phyloP scores from a whole-genome alignment of 108 stramenopile genomes.

The Aureococcus anophagefferens region DNA sequence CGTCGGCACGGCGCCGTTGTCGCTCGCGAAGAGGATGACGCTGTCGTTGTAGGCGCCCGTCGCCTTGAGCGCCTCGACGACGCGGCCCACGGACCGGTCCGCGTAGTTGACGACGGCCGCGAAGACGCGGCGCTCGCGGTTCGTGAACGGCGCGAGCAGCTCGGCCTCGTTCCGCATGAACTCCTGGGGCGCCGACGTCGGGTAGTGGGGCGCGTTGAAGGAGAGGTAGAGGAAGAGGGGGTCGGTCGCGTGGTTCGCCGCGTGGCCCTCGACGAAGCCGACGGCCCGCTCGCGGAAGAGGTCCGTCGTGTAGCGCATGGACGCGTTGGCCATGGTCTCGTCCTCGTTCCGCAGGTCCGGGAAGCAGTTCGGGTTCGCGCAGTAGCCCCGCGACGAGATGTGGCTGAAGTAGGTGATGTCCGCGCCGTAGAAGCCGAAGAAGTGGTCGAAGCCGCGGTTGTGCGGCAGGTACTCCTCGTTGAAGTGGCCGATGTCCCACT shows the following conservation, averaged over 20 bases:
- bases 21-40: too few relatives aligned
- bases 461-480: conserved; percentile 4
- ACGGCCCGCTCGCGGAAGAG: neutral
- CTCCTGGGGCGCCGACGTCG: too few relatives aligned
- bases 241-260: neutral
- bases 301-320: neutral
- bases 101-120: too few relatives aligned
- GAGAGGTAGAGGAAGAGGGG: conserved; percentile 12
- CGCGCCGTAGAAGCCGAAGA: neutral
- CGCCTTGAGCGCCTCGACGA: too few relatives aligned
- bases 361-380: neutral
- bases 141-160: too few relatives aligned
- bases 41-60: too few relatives aligned
- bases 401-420: neutral
- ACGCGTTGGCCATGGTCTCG: neutral
- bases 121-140: too few relatives aligned
- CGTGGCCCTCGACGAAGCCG: neutral
- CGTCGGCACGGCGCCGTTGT: too few relatives aligned
- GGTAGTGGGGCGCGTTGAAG: conserved; percentile 8
- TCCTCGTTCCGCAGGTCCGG: neutral
- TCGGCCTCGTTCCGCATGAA: too few relatives aligned
- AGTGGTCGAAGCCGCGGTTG: conserved; percentile 14
- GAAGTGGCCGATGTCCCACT: conserved; percentile 18
- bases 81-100: too few relatives aligned
- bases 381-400: neutral